Conservation (phyloP, 2,329 filamentous ascomycete species). For the Didymella pomorum region DNA sequence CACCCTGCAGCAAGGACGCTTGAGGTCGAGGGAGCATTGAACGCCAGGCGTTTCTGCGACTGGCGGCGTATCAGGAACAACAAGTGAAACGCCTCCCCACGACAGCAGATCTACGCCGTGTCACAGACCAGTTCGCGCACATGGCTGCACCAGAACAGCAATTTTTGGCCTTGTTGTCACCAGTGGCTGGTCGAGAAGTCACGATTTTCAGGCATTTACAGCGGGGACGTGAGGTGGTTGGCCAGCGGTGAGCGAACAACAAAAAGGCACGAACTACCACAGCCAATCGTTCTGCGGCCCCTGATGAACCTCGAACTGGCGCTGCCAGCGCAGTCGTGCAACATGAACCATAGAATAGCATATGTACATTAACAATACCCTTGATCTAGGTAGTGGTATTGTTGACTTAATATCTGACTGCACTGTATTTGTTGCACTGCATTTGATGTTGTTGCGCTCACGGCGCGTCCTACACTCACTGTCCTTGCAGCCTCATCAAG, state of each 20-base stretch:
- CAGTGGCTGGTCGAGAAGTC: conserved; percentile 6
- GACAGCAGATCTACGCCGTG: conserved; percentile 16
- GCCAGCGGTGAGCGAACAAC: conserved; percentile 19
- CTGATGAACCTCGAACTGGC: conserved; percentile 25
- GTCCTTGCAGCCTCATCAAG: conserved; percentile 20
- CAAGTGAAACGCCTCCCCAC: conserved; percentile 37
- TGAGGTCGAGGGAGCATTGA: conserved; percentile 46
- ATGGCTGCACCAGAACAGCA: conserved; percentile 22
- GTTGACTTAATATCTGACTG: conserved; percentile 25
- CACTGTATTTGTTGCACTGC: conserved; percentile 30
- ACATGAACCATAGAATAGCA: conserved; percentile 32
- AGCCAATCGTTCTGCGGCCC: conserved; percentile 34
- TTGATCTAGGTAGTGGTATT: conserved; percentile 30
- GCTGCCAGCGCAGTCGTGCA: conserved; percentile 23
- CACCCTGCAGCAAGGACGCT: conserved; percentile 37
- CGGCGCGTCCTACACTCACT: conserved; percentile 25
- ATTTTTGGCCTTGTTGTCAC: conserved; percentile 19
- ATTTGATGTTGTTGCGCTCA: conserved; percentile 29
- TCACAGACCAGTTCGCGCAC: conserved; percentile 31
- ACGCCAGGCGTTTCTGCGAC: conserved; percentile 44
- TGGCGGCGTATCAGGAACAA: conserved; percentile 41
- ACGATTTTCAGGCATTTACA: conserved; percentile 12
- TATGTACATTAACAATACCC: conserved; percentile 26
- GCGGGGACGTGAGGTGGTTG: conserved; percentile 28
- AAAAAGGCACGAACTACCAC: conserved; percentile 21